phyloP scores from a whole-genome alignment of 371 early-diverging fungal species.

The Polyrhizophydium stewartii region DNA sequence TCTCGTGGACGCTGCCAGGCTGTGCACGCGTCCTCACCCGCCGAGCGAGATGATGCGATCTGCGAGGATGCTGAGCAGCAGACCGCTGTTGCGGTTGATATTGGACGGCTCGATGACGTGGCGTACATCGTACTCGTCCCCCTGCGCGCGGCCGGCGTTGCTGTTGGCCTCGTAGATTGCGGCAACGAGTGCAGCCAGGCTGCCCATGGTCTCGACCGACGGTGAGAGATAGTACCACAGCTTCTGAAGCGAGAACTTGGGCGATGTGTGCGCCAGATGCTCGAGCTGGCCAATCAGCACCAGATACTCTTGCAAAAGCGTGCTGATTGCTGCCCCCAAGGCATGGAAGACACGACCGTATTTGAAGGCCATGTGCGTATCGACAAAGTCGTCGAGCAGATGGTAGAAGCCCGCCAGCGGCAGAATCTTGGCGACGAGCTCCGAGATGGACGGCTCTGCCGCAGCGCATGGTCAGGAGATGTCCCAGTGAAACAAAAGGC shows the following conservation, averaged over 20 bases:
- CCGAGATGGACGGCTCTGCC: constrained; percentile 70
- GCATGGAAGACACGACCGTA: constrained; percentile 90
- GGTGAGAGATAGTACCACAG: constrained; percentile 85
- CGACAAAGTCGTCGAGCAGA: constrained; percentile 68
- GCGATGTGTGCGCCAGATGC: constrained; percentile 67
- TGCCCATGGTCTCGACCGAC: constrained; percentile 62
- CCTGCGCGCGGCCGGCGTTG: neutral
- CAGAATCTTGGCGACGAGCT: constrained; percentile 68
- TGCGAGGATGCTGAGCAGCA: constrained; percentile 13
- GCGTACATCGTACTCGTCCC: neutral
- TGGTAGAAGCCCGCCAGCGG: constrained; percentile 71
- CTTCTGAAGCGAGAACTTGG: constrained; percentile 78
- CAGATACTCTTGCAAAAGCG: constrained; percentile 63
- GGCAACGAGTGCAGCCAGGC: constrained; percentile 36
- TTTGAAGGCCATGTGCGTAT: constrained; percentile 65
- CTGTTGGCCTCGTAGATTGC: constrained; percentile 25
- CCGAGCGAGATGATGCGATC: constrained; percentile 10
- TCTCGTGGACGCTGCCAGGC: neutral
- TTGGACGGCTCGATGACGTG: neutral
- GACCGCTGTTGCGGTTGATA: constrained; percentile 9
- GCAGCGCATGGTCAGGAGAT: neutral
- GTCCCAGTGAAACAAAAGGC: neutral
- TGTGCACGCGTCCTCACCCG: constrained; percentile 4
- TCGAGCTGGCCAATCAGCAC: constrained; percentile 87
- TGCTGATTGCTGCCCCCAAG: constrained; percentile 68